Base-by-base conservation (phyloP, 371 early-diverging fungal genomes). In the Nematocida sp. region DNA sequence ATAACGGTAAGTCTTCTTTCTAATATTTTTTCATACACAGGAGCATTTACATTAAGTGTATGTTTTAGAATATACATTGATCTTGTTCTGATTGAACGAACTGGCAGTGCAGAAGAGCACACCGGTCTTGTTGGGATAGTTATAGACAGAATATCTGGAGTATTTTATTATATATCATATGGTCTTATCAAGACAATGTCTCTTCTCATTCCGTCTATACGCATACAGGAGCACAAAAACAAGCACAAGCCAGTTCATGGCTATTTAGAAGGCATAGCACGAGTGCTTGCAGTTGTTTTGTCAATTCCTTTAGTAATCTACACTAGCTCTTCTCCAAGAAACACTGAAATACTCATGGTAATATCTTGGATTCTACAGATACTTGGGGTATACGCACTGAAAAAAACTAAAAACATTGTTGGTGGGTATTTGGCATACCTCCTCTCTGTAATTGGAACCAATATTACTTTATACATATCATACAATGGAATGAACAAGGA, bases 61-160 rank as follows among this genome's bases (percentile, higher is more conserved):
- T 83, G 83, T 39, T 74, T 84, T 42, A 66, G 80, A 6, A 82
- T 83, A 25, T 85, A 84, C 66, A 66, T 78, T 60, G 83, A 83
- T 61, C 54, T 73, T 23, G 69, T 85, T 45, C 84, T 85, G 56
- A 82, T 85, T 47, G 86, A 85, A 72, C 75, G 84, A 72, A 78
- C 60, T 54, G 83, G 83, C 25, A 62, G 52, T 11, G 70, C 55
- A 11, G 64, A 62, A 11, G 57, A 52, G 15, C 62, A 20, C 23
- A 33, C 27, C 25, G 66, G 72, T 15, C 40, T 58, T 27, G 39
- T 82, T 5, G 47, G 60, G 46, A 76, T 44, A 39, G 50, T 78
- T 27, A 33, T 80, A 61, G 82, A 78, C 54, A 20, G 44, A 9
- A 47, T 83, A 5, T 57, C 72, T 23, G 55, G 50, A 45, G 74